These are phyloP conservation scores for Pestalotiopsis fici DNA, from an alignment of 2,329 filamentous ascomycete species.

Conservation along the genomic window DNA sequence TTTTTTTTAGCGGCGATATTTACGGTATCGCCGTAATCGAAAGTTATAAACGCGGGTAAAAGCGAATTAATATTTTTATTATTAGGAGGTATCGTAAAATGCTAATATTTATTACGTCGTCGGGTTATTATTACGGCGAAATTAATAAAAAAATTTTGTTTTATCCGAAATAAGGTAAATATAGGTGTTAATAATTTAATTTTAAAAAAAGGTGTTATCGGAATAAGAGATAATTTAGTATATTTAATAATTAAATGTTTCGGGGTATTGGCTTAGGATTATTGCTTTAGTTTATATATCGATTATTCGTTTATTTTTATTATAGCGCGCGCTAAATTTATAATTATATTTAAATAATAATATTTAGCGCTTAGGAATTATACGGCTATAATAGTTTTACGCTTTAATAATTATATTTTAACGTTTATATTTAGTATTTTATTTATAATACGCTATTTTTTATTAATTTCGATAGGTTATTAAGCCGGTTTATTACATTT, in stretches of 20 bases:
- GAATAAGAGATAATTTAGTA: neutral
- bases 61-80: neutral
- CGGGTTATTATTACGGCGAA: no score
- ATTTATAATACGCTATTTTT: neutral
- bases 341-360: no score
- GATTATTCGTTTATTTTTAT: no score
- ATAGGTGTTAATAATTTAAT: no score
- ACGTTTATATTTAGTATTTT: neutral
- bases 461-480: neutral
- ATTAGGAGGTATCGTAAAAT: neutral
- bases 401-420: neutral
- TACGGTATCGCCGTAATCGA: no score
- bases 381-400: neutral
- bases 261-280: neutral
- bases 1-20: no score
- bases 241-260: neutral
- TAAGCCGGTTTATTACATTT: neutral
- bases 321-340: no score
- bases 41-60: neutral
- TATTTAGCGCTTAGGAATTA: no score
- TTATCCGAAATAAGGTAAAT: no score
- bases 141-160: no score
- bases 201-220: no score
- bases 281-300: neutral
- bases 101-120: no score